Evolutionary conservation across 2,329 filamentous ascomycete genomes (phyloP).

Genomic region (Fonsecaea monophora): DNA sequence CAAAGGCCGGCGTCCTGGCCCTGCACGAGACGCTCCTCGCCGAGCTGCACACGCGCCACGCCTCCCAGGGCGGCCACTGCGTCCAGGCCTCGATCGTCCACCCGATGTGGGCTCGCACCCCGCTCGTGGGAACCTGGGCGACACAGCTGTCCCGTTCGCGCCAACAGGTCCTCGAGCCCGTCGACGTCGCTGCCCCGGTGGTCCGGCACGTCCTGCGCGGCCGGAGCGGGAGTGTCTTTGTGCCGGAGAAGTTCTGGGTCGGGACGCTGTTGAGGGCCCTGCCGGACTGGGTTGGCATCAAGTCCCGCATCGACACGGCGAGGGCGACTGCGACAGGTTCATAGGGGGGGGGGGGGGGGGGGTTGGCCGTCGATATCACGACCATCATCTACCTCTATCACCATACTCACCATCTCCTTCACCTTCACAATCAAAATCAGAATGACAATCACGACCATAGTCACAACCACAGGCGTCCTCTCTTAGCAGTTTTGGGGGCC

Average conservation of each 20-base stretch:
- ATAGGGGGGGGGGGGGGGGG: too few species aligned
- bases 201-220: conserved; percentile 62
- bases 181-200: conserved; percentile 67
- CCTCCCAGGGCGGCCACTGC: conserved; percentile 27
- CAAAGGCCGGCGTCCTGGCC: conserved; percentile 69
- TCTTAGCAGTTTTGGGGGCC: too few species aligned
- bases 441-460: too few species aligned
- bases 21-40: conserved; percentile 71
- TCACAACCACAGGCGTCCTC: too few species aligned
- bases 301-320: conserved; percentile 7
- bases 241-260: conserved; percentile 33
- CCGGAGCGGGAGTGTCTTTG: conserved; percentile 49
- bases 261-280: conserved; percentile 52
- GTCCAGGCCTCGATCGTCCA: conserved; percentile 34
- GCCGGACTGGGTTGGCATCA: conserved; percentile 64
- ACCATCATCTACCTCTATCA: too few species aligned
- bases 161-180: conserved; percentile 29
- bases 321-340: not conserved
- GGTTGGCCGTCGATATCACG: not conserved
- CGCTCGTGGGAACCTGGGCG: conserved; percentile 56
- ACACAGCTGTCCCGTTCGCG: conserved; percentile 63
- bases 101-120: conserved; percentile 34
- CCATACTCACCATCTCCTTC: too few species aligned
- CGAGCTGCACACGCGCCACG: conserved; percentile 66
- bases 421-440: too few species aligned